A percentile compares a stretch with the other conserved stretches of the same genome.
Evolutionary conservation across 257 asterid species (phyloP).

Genomic region (Coffea eugenioides): DNA sequence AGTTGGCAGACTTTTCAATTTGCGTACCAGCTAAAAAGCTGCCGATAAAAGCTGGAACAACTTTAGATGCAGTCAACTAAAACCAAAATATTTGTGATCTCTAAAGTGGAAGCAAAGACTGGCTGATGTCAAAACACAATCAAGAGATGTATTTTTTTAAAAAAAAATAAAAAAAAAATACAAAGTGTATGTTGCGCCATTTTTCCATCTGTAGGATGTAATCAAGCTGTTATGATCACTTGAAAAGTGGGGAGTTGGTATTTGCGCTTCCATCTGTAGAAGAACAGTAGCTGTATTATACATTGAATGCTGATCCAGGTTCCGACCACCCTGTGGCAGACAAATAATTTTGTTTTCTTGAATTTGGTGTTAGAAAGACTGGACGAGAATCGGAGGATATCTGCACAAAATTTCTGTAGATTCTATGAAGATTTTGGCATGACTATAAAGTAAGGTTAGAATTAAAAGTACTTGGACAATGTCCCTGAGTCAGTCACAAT

Average conservation of each 20-base stretch:
- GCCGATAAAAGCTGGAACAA: not conserved
- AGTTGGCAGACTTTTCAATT: no score
- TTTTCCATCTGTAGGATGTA: not conserved
- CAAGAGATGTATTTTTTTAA: no score
- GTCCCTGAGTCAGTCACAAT: not conserved
- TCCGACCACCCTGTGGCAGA: not conserved
- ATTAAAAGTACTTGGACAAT: not conserved
- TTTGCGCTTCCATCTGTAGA: no score
- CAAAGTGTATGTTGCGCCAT: not conserved
- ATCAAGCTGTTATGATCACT: no score
- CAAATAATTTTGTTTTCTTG: not conserved
- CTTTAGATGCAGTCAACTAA: not conserved
- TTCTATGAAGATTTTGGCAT: conserved; percentile 11
- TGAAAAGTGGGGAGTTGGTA: no score
- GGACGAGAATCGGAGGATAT: not conserved
- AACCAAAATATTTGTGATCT: not conserved
- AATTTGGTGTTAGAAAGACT: not conserved
- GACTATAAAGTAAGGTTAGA: not conserved
- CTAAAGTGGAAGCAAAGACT: not conserved
- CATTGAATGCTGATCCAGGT: not conserved
- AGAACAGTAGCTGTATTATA: no score
- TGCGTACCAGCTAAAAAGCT: not conserved
- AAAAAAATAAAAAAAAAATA: no score
- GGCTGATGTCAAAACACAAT: not conserved
- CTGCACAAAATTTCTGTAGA: not conserved